Conservation (phyloP, 495 filamentous ascomycete species). For the Ascobolus immersus region DNA sequence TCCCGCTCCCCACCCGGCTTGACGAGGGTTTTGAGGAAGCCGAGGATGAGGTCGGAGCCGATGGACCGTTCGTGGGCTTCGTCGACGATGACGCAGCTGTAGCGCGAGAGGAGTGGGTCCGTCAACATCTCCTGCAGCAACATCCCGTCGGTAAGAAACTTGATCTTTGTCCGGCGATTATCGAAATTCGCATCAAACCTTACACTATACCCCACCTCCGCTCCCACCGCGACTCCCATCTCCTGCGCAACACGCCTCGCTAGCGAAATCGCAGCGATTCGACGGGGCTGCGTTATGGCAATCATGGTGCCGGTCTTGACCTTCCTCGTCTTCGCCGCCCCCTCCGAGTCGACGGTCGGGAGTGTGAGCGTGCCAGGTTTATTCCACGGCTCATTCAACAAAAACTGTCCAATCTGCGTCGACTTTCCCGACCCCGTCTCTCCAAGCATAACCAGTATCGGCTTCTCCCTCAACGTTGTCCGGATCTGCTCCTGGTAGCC, state of each 20-base stretch:
- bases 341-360: conserved; percentile 16
- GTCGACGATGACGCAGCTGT: conserved; percentile 78
- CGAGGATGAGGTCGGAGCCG: conserved; percentile 77
- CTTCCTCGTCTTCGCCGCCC: conserved; percentile 22
- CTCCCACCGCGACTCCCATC: conserved; percentile 57
- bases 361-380: conserved; percentile 24
- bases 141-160: conserved; percentile 94
- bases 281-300: conserved; percentile 78
- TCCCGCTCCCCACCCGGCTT: conserved; percentile 19
- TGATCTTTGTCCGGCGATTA: conserved; percentile 48
- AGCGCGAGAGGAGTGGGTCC: conserved; percentile 58
- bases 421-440: conserved; percentile 93
- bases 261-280: conserved; percentile 83
- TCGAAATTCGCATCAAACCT: conserved; percentile 68
- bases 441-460: conserved; percentile 68
- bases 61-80: conserved; percentile 92
- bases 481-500: conserved; percentile 42
- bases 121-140: conserved; percentile 77
- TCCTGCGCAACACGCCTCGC: conserved; percentile 74
- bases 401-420: conserved; percentile 85
- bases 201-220: conserved; percentile 67
- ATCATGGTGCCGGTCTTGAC: conserved; percentile 56
- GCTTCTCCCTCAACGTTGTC: conserved; percentile 32
- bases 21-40: conserved; percentile 41
- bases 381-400: conserved; percentile 48